Evolutionary conservation across 441 rosid species (phyloP).

Genomic region (Erysimum cheiri): DNA sequence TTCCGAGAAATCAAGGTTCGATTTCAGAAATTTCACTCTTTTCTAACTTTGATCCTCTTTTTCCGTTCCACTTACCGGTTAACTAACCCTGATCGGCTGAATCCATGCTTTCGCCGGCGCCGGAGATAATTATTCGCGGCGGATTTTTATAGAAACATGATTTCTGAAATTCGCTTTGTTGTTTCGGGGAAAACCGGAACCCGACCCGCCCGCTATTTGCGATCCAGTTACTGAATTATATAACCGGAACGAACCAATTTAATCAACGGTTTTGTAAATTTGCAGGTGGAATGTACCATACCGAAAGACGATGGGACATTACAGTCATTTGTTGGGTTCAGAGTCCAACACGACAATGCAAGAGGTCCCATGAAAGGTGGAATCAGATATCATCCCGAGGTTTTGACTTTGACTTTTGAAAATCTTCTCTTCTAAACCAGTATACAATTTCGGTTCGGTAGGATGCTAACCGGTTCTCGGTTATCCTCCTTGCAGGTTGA

Average conservation of each 20-base stretch:
- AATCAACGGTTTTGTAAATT: slow-evolving; percentile 4
- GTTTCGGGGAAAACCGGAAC: slow-evolving; percentile 5
- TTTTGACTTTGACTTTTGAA: slow-evolving; percentile 7
- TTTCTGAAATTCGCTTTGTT: slow-evolving; percentile 8
- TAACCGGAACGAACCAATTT: slow-evolving; percentile 9
- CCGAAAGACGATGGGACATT: slow-evolving; percentile 71
- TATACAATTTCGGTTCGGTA: neutral
- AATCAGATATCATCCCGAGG: slow-evolving; percentile 80
- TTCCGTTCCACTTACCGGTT: no score
- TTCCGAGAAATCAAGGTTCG: slow-evolving; percentile 90
- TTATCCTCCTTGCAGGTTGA: slow-evolving; percentile 51
- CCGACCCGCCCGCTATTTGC: slow-evolving; percentile 19
- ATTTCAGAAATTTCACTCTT: neutral
- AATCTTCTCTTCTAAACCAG: slow-evolving; percentile 20
- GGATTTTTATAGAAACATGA: slow-evolving; percentile 7
- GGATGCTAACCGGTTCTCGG: slow-evolving; percentile 1
- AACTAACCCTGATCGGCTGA: neutral
- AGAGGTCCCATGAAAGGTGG: slow-evolving; percentile 89
- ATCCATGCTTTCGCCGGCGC: neutral
- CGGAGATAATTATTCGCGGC: slow-evolving; percentile 12
- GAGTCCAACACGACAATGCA: slow-evolving; percentile 77
- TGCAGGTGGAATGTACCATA: slow-evolving; percentile 74
- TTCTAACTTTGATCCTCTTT: neutral
- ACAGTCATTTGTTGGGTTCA: slow-evolving; percentile 68
- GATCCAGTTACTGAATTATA: slow-evolving; percentile 12